Evolutionary conservation across 192 early-diverging fungal genomes (phyloP), one percentile per base, ranked within the genome.

Genomic region (Dissophora ornata): DNA sequence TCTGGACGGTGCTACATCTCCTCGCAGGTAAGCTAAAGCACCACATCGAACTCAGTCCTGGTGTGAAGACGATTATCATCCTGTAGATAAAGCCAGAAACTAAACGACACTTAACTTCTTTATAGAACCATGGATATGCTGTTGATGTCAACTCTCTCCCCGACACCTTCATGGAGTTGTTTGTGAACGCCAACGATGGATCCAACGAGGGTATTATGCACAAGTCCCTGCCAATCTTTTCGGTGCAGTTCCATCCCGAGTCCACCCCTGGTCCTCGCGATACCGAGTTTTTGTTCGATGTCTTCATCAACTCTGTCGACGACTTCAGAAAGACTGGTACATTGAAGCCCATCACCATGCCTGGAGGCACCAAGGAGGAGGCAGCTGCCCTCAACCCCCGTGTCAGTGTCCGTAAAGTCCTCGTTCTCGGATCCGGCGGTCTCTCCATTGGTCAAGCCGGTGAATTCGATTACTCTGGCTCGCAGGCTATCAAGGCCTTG

Each of bases 191-290:
- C 71, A 99, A 99, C 81, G 97, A 99, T 80, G 92, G 93, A 3
- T 96, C 96, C 21, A 99, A 99, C 90, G 97, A 99, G 83, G 97
- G 97, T 56, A 97, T 99, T 70, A 90, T 93, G 75, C 93, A 97
- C 85, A 90, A 84, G 41, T 83, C 89, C 11, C 79, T 96, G n/a
- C 97, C 97, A 22, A 95, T 93, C 83, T 99, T 97, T 81, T 94
- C 92, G 56, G 97, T 99, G 9, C 97, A 99, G 85, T 99, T 99
- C 88, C 97, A 99, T 85, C 97, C 97, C 26, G 97, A 99, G 83
- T 93, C 94, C 10, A 91, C 90, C 22, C 94, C 97, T 11, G 97
- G 97, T 47, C 97, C 97, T 25, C 91, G 93, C 78, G 97, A 99
- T 69, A 97, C 97, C 25, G 97, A 99, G 79, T 95, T 91, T 68